Base-by-base conservation (phyloP, 148 eudicot genomes). In the Selenicereus undatus region DNA sequence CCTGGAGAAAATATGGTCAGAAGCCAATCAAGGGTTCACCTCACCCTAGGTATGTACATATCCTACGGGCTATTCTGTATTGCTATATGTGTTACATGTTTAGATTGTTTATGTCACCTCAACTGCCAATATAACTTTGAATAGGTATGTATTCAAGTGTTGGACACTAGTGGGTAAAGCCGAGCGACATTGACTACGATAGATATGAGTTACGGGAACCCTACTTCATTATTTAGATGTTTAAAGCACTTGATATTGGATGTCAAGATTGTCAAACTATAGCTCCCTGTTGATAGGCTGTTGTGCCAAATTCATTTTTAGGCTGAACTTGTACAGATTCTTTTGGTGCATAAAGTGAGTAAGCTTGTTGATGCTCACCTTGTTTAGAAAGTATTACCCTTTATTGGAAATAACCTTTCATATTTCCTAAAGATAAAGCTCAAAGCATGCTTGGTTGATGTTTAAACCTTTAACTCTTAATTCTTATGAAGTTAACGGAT, bases 1-100 rank as follows among this genome's bases (percentile, higher is more conserved):
- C 99, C 0, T 96, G 99, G 99, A 88, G 99, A 84, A 96, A 96
- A 83, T 96, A 96, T 39, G 99, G 99, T 24, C 99, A 96, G 83
- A 96, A 96, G 87, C 99, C 99, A 29, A 96, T 96, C 64, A 96
- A 96, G 89, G 99, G 99, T 74, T 96, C 99, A 73, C 99, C 99
- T 74, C 93, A 96, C 66, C 99, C 99, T 17, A 92, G 99, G 99
- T 96, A 92, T 30, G n/a, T 65, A 5, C 52, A 73, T n/a, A 66
- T 60, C 76, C 62, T 76, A n/a, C 73, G 73, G 77, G 60, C 50
- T 76, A 69, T 16, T 60, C 52, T 65, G 73, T 52, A 39, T 62
- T 62, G 68, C 11, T n/a, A 0, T 22, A 1, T 62, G 10, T 62
- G 68, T 62, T n/a, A 62, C 62, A 32, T 32, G 32, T 32, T 0